phyloP scores from a whole-genome alignment of 352 stramenopile species.

The Globisporangium barbulae region DNA sequence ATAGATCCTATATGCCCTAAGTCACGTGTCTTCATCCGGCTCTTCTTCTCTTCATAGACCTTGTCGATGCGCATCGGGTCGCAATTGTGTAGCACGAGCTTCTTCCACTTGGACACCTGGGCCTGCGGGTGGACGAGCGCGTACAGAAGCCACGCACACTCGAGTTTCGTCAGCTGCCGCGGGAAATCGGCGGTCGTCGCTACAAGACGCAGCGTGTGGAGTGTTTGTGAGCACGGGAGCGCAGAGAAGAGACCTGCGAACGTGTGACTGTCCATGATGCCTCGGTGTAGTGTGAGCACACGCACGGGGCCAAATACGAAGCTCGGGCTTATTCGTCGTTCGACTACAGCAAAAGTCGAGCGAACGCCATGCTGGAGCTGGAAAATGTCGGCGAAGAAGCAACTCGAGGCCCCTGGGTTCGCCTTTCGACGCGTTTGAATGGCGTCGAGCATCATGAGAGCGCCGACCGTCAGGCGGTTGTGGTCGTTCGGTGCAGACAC shows the following conservation, averaged over 20 bases:
- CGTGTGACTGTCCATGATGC: not conserved
- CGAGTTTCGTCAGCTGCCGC: conserved; percentile 6
- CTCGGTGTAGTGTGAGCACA: conserved; percentile 3
- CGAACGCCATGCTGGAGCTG: not conserved
- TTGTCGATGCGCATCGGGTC: not conserved
- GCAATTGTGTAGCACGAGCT: conserved; percentile 6
- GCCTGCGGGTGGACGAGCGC: conserved; percentile 1
- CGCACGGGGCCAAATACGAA: not conserved
- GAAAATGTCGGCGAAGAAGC: conserved; percentile 4
- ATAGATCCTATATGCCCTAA: no score
- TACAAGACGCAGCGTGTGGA: not conserved
- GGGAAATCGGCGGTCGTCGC: not conserved
- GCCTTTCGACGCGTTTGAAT: not conserved
- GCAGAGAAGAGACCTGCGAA: conserved; percentile 8
- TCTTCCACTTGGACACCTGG: conserved; percentile 4
- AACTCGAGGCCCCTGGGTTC: not conserved
- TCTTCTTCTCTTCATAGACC: not conserved
- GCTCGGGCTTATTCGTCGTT: no score
- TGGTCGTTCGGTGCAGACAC: not conserved
- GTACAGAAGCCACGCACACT: conserved; percentile 9
- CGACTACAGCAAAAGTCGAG: no score
- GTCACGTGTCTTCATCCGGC: not conserved
- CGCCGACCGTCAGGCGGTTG: not conserved
- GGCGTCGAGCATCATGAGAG: no score
- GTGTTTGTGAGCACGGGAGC: not conserved